phyloP scores from a whole-genome alignment of 2,329 filamentous ascomycete species.

The Fusarium pseudograminearum region DNA sequence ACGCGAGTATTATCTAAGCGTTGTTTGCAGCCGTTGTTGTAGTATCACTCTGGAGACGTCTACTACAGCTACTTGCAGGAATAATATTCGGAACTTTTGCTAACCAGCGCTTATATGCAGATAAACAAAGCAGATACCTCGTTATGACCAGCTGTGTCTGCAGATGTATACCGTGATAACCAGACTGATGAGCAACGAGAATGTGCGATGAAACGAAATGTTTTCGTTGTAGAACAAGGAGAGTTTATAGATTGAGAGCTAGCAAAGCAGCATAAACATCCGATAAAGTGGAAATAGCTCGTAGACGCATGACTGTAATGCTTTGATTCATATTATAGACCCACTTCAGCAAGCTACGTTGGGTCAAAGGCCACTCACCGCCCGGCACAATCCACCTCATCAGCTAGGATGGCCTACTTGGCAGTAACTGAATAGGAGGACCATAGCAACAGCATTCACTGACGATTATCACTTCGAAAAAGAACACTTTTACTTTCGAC shows the following conservation, averaged over 20 bases:
- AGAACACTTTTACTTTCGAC: conserved; percentile 9
- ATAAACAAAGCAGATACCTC: conserved; percentile 16
- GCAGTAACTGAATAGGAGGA: conserved; percentile 48
- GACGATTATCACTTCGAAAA: conserved; percentile 28
- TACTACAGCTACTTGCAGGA: conserved; percentile 49
- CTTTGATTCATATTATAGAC: conserved; percentile 38
- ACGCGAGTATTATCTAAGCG: conserved; percentile 38
- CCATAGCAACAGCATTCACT: conserved; percentile 38
- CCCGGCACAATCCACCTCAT: conserved; percentile 54
- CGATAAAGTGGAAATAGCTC: conserved; percentile 35
- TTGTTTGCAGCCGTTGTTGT: conserved; percentile 42
- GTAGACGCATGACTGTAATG: conserved; percentile 44
- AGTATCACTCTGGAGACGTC: conserved; percentile 46
- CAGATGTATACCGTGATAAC: conserved; percentile 27
- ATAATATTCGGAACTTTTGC: conserved; percentile 39
- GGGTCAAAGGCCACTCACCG: conserved; percentile 45
- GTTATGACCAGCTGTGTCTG: conserved; percentile 18
- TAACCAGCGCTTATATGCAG: conserved; percentile 23
- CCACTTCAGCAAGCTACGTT: conserved; percentile 24
- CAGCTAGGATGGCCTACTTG: conserved; percentile 46
- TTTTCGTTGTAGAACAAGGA: conserved; percentile 43
- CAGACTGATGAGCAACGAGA: conserved; percentile 35
- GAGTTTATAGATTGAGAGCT: conserved; percentile 43
- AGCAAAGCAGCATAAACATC: conserved; percentile 42
- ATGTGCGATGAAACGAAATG: conserved; percentile 38